phyloP scores from a whole-genome alignment of 2,329 filamentous ascomycete genomes.

The Verticillium dahliae region DNA sequence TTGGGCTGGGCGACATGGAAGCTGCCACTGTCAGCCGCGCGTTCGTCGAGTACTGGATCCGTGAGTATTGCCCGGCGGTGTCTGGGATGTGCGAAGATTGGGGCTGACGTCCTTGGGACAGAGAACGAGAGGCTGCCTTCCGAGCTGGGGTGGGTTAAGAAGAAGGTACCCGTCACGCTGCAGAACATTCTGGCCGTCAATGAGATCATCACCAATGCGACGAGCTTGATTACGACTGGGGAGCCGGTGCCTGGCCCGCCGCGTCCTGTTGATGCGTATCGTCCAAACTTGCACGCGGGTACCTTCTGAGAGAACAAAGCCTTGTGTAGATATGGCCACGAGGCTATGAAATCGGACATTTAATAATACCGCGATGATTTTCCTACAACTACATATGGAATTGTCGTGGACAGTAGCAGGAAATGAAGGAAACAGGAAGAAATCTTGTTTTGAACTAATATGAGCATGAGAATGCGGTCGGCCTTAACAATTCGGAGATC shows the following conservation, averaged over 20 bases:
- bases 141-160: slow-evolving; percentile 7
- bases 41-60: slow-evolving; percentile 38
- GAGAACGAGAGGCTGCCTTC: slow-evolving; percentile 8
- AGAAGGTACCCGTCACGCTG: not conserved
- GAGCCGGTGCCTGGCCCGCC: not conserved
- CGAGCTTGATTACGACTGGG: slow-evolving; percentile 1
- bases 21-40: slow-evolving; percentile 29
- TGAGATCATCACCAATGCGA: slow-evolving; percentile 3
- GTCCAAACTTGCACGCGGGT: not conserved
- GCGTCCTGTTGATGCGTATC: not conserved
- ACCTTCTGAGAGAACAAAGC: not conserved
- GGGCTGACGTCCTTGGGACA: not conserved
- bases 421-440: too few species aligned
- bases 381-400: too few species aligned
- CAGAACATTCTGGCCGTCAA: slow-evolving; percentile 4
- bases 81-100: not conserved
- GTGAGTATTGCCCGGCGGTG: slow-evolving; percentile 18
- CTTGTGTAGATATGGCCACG: not conserved
- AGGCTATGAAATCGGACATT: not conserved
- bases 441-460: too few species aligned
- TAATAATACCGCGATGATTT: too few species aligned
- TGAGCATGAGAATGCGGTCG: too few species aligned
- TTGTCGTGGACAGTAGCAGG: too few species aligned
- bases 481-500: not conserved
- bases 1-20: slow-evolving; percentile 38